phyloP scores from a whole-genome alignment of 73 alveolate genomes.

The Paramecium primaurelia region DNA sequence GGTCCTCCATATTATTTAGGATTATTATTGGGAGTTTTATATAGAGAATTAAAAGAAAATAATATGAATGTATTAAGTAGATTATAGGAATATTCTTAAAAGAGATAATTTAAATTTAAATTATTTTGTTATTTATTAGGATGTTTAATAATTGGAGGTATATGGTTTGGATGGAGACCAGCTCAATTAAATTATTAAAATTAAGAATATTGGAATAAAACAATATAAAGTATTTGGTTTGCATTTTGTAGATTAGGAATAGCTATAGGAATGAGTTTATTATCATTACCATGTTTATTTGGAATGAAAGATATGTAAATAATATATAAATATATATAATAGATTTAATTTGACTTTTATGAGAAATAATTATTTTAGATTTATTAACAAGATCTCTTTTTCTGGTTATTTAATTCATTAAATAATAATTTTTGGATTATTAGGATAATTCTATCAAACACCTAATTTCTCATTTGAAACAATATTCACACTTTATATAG shows the following conservation, averaged over 20 bases:
- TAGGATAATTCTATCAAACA: neutral
- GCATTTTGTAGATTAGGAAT: conserved; percentile 1
- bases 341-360: neutral
- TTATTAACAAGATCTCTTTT: neutral
- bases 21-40: conserved; percentile 22
- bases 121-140: neutral
- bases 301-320: conserved; percentile 10
- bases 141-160: neutral
- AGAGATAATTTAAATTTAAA: neutral
- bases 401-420: neutral
- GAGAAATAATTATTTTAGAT: neutral
- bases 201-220: neutral
- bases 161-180: conserved; percentile 46
- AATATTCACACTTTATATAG: neutral
- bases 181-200: neutral
- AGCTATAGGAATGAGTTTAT: neutral
- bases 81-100: neutral
- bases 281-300: neutral
- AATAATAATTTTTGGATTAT: neutral
- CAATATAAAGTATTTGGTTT: neutral
- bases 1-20: conserved; percentile 60
- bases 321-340: neutral
- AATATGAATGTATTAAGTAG: neutral
- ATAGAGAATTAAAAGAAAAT: conserved; percentile 21
- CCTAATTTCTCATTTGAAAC: neutral